Evolutionary conservation across 169 alveolate species (phyloP).

Genomic region (Cryptosporidium sp.): DNA sequence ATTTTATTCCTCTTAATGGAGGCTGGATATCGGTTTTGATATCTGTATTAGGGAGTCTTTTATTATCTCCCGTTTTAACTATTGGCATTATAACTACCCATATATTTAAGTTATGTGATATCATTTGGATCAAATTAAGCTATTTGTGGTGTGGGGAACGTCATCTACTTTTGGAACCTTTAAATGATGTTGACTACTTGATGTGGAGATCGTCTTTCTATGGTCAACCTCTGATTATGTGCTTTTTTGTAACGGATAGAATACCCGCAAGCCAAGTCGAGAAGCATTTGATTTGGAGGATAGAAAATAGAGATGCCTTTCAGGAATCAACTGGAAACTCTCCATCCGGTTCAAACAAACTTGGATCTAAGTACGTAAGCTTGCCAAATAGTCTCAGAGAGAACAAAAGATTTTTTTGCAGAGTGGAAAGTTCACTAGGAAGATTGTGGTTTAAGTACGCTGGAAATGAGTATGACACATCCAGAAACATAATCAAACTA

Average conservation of each 20-base stretch:
- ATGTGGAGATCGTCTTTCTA: slow-evolving; percentile 43
- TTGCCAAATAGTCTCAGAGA: neutral
- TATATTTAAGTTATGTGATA: slow-evolving; percentile 33
- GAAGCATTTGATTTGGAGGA: slow-evolving; percentile 26
- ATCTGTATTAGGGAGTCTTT: slow-evolving; percentile 48
- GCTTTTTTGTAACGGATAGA: slow-evolving; percentile 47
- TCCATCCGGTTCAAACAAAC: neutral
- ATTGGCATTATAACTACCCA: slow-evolving; percentile 13
- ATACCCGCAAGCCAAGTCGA: slow-evolving; percentile 3
- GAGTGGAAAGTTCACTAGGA: slow-evolving; percentile 44
- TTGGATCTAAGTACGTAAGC: neutral
- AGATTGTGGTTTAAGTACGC: slow-evolving; percentile 47
- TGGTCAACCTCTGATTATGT: slow-evolving; percentile 70
- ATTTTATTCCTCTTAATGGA: slow-evolving; percentile 48
- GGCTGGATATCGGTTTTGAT: slow-evolving; percentile 62
- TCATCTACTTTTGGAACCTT: slow-evolving; percentile 46
- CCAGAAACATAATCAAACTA: slow-evolving; percentile 15
- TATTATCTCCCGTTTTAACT: slow-evolving; percentile 21
- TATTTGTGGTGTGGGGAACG: slow-evolving; percentile 23
- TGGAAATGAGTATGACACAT: slow-evolving; percentile 12
- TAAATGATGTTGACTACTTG: slow-evolving; percentile 55
- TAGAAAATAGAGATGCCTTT: slow-evolving; percentile 56
- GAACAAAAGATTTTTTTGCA: slow-evolving; percentile 55
- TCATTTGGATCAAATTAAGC: slow-evolving; percentile 50
- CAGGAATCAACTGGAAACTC: neutral